Base-by-base conservation (phyloP, 2,329 filamentous ascomycete genomes). In the Gliomastix tumulicola region DNA sequence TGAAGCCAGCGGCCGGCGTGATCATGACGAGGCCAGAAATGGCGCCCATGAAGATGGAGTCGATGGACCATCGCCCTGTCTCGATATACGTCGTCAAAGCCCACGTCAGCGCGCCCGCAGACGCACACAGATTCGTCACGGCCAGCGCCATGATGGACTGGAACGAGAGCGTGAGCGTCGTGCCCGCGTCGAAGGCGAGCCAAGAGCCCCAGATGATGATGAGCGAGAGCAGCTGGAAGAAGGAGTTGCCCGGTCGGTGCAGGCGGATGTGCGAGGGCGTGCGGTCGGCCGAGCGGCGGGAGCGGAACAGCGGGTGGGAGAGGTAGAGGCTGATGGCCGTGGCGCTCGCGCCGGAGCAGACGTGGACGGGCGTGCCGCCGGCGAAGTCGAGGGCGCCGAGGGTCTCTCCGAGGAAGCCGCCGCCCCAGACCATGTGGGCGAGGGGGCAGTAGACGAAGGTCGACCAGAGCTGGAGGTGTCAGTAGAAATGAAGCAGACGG, bases 1-100 rank as follows among this genome's bases (percentile, higher is more conserved):
- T 65, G 50, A 54, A 57, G 3, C 53, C 54, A 4, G 69, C 68
- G 2, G 65, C 56, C 0, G 68, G 68, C 0, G 68, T 72, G 35
- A 73, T 71, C 58, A 72, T 68, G 17, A 74, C 67, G 5, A 73
- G 54, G 1, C 68, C 68, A 0, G 68, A 56, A n/a, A 73, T 68
- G 1, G 68, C 68, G 9, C 69, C 69, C 59, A 72, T 66, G 49
- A 72, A 72, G 5, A 61, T 68, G 4, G 62, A 60, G 41, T 71
- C 68, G 8, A 71, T 46, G 15, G 65, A 69, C 65, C 66, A 72
- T 6, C 39, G 34, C 8, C 43, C 38, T 1, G 43, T 44, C 18
- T 44, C 43, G 27, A 35, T 43, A 31, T 23, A 44, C 31, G 31
- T 43, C 31, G 40, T 43, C 19, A 44, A 20, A 3, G 22, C 38